Percentiles rank a stretch among this genome's conserved stretches.
Evolutionary conservation across 352 stramenopile genomes (phyloP).

Genomic region (Blastocystis sp.): DNA sequence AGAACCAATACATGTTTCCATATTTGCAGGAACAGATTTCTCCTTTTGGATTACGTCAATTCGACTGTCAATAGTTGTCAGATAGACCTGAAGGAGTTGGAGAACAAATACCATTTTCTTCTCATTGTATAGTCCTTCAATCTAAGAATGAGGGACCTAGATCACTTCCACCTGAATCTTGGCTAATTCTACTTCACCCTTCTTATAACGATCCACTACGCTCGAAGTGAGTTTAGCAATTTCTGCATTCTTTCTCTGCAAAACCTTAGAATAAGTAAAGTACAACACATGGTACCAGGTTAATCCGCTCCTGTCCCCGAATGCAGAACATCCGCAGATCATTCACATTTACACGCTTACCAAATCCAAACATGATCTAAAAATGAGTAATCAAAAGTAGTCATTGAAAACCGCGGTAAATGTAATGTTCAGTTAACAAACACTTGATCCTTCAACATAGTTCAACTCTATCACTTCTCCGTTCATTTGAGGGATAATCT

Average conservation of each 20-base stretch:
- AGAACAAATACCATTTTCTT: not conserved
- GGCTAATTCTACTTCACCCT: constrained; percentile 19
- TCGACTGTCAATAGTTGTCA: not conserved
- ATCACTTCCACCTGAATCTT: not conserved
- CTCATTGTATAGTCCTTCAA: not conserved
- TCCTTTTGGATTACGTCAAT: not conserved
- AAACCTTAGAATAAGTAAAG: not conserved
- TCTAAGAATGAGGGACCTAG: not conserved
- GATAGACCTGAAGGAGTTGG: not conserved
- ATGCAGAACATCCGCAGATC: not conserved
- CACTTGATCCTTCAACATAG: not conserved
- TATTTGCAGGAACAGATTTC: not conserved
- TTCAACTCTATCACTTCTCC: not conserved
- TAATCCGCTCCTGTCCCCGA: not conserved
- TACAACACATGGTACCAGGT: not conserved
- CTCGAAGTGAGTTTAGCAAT: not conserved
- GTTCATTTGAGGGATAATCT: not conserved
- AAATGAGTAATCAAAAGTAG: not conserved
- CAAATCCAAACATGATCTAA: not conserved
- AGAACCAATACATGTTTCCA: constrained; percentile 9
- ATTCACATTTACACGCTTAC: not conserved
- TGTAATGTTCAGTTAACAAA: not conserved
- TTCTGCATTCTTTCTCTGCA: not conserved
- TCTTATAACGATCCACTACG: not conserved
- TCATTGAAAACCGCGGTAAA: not conserved